Percentiles rank a stretch among this genome's conserved stretches.
Evolutionary conservation across 2,329 filamentous ascomycete species (phyloP).

Genomic region (Trichoderma sp.): DNA sequence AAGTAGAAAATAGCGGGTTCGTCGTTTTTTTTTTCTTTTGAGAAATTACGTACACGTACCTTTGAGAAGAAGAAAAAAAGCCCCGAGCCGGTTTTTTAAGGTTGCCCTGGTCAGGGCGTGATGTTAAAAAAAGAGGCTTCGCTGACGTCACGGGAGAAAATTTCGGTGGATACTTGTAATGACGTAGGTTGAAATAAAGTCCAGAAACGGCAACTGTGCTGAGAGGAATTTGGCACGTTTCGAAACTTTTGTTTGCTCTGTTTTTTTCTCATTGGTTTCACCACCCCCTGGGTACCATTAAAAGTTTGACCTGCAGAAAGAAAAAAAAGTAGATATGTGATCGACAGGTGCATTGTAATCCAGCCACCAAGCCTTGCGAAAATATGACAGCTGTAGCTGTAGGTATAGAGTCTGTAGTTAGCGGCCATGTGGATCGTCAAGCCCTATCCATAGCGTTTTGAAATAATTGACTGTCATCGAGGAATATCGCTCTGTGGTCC

Average conservation of each 20-base stretch:
- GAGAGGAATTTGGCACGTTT: background rate
- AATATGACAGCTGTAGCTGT: background rate
- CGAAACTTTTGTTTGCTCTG: background rate
- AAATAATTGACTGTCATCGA: background rate
- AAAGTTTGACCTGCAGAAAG: background rate
- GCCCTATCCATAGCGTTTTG: background rate
- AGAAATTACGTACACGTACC: background rate
- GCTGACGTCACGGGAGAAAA: slow-evolving; percentile 7
- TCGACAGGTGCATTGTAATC: background rate
- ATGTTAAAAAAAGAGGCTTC: background rate
- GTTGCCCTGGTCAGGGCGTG: background rate
- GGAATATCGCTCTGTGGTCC: background rate
- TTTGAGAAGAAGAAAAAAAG: background rate
- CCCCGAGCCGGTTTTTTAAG: background rate
- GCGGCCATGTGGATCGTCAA: background rate
- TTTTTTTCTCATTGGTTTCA: background rate
- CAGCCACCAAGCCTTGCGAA: background rate
- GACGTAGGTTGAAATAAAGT: background rate
- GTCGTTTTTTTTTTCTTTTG: background rate
- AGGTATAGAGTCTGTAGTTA: background rate
- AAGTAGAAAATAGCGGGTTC: background rate
- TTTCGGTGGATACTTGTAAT: background rate
- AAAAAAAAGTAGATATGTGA: background rate
- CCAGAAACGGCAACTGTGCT: background rate
- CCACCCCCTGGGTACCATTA: background rate